Evolutionary conservation across 192 early-diverging fungal species (phyloP).

Genomic region (Phlyctochytrium arcticum): DNA sequence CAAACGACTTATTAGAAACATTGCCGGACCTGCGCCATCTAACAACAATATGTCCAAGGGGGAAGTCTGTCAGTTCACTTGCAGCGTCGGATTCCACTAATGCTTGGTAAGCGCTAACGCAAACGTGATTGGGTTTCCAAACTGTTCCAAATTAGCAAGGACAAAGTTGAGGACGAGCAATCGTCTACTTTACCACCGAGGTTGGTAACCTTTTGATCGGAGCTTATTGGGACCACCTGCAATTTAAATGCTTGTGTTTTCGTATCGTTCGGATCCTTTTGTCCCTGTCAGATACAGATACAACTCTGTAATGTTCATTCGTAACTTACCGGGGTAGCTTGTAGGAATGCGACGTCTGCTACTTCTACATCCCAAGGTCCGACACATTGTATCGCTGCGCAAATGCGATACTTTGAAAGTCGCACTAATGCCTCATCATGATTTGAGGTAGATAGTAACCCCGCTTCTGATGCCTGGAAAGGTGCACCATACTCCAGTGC

Average conservation of each 20-base stretch:
- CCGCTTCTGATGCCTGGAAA: slow-evolving; percentile 16
- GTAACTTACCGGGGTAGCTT: slow-evolving; percentile 11
- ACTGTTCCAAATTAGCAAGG: no score
- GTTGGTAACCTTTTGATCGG: no score
- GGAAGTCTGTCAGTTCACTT: not conserved
- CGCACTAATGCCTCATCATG: slow-evolving; percentile 9
- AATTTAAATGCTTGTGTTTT: no score
- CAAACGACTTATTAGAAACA: not conserved
- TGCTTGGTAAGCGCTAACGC: slow-evolving; percentile 38
- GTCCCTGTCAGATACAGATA: no score
- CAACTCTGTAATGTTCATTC: no score
- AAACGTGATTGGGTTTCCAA: slow-evolving; percentile 51
- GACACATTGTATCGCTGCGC: slow-evolving; percentile 30
- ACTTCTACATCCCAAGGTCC: slow-evolving; percentile 50
- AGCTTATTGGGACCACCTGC: no score
- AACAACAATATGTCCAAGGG: slow-evolving; percentile 2
- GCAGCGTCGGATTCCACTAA: slow-evolving; percentile 21
- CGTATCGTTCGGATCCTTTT: no score
- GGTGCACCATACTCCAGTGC: slow-evolving; percentile 27
- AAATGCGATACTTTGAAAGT: slow-evolving; percentile 33
- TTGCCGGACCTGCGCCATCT: slow-evolving; percentile 19
- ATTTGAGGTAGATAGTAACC: slow-evolving; percentile 6
- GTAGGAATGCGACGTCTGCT: slow-evolving; percentile 35
- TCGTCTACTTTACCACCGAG: no score
- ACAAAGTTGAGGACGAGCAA: no score